These are phyloP conservation scores for Punica granatum DNA, from an alignment of 345 rosid genomes.

Conservation along the genomic window DNA sequence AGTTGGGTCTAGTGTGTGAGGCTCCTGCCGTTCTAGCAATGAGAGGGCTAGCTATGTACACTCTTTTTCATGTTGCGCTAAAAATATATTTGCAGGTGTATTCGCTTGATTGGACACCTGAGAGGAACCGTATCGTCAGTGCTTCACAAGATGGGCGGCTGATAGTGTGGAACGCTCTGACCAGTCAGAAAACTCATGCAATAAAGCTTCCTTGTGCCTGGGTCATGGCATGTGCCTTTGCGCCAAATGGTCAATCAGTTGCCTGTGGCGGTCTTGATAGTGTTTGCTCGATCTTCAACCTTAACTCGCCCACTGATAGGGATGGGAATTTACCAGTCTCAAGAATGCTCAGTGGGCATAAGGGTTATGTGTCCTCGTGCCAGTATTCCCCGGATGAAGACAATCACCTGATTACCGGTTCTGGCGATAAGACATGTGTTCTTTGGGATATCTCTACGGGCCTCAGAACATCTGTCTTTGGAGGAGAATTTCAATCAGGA, in stretches of 20 bases:
- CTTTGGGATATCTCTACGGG: conserved; percentile 97
- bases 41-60: neutral
- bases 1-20: neutral
- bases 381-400: conserved; percentile 94
- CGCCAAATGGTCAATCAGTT: conserved; percentile 87
- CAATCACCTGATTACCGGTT: conserved; percentile 73
- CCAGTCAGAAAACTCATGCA: conserved; percentile 96
- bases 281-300: conserved; percentile 84
- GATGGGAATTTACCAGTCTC: conserved; percentile 75
- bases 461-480: conserved; percentile 85
- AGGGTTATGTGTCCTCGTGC: conserved; percentile 87
- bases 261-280: conserved; percentile 98
- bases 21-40: neutral
- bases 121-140: conserved; percentile 81
- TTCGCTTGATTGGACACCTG: conserved; percentile 87
- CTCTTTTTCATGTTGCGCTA: neutral
- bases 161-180: conserved; percentile 92
- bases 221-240: conserved; percentile 99
- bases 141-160: conserved; percentile 95
- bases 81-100: conserved; percentile 49
- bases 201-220: conserved; percentile 94
- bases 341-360: conserved; percentile 82
- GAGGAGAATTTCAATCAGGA: conserved; percentile 97
- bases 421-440: conserved; percentile 88
- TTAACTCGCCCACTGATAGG: conserved; percentile 73